phyloP scores from a whole-genome alignment of 1,284 basidiomycete genomes.

The Tetrapyrgos nigripes region DNA sequence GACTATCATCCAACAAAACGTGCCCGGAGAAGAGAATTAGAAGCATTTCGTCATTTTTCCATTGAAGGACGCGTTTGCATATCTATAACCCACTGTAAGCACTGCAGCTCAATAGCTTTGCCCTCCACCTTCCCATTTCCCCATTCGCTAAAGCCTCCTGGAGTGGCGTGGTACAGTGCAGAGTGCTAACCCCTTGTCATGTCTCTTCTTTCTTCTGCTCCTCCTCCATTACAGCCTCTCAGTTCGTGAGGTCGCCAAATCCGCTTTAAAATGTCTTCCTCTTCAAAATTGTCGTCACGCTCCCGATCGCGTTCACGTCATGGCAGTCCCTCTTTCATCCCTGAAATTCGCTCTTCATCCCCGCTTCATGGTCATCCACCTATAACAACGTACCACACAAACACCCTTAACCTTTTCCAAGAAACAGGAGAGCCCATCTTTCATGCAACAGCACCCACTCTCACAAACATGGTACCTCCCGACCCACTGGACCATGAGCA shows the following conservation, averaged over 20 bases:
- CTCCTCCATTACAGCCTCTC: background rate
- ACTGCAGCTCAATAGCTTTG: too few relatives aligned
- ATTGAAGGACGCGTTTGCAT: too few relatives aligned
- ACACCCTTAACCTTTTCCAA: conserved; percentile 13
- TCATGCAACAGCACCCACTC: background rate
- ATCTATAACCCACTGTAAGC: too few relatives aligned
- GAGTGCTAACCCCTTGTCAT: too few relatives aligned
- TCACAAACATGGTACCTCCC: conserved; percentile 13
- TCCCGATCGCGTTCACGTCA: background rate
- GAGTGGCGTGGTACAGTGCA: too few relatives aligned
- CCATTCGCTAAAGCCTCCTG: too few relatives aligned
- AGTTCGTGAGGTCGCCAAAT: background rate
- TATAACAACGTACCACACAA: conserved; percentile 15
- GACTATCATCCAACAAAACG: too few relatives aligned
- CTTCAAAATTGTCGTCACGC: too few relatives aligned
- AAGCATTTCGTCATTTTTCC: too few relatives aligned
- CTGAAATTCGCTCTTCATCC: background rate
- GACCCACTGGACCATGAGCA: background rate
- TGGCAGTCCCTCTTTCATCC: background rate
- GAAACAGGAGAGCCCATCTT: conserved; percentile 9
- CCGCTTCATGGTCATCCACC: background rate
- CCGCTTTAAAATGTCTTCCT: too few relatives aligned
- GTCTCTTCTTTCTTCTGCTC: background rate
- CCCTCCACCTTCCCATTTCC: too few relatives aligned
- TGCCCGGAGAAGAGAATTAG: too few relatives aligned